phyloP scores from a whole-genome alignment of 2,329 filamentous ascomycete species.

The Colletotrichum sp. region DNA sequence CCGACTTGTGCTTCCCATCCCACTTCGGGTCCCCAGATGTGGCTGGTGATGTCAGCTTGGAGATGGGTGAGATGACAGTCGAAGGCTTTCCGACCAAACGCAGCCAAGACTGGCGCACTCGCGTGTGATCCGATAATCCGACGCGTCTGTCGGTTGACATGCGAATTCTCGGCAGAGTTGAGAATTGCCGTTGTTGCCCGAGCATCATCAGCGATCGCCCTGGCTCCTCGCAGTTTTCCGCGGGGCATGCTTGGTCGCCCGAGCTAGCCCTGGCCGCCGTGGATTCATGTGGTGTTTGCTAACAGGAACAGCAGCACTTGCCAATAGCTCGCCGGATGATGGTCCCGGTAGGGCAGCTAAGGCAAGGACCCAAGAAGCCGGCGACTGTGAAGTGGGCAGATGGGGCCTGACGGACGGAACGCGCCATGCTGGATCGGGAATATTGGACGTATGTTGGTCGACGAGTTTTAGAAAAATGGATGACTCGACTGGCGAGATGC shows the following conservation, averaged over 20 bases:
- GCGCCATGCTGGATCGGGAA: background rate
- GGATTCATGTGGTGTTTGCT: background rate
- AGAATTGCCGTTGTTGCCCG: constrained; percentile 8
- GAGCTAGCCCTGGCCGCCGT: background rate
- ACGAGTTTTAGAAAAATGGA: background rate
- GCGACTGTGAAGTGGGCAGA: background rate
- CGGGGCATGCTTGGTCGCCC: background rate
- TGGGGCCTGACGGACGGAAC: background rate
- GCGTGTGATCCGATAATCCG: background rate
- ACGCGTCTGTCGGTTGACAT: background rate
- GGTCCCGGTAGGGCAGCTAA: background rate
- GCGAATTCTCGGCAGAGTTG: background rate
- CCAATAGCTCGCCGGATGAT: background rate
- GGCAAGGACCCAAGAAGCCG: background rate
- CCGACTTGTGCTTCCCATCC: background rate
- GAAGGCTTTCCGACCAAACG: background rate
- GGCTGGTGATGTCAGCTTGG: background rate
- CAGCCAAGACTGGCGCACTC: background rate
- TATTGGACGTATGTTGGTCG: background rate
- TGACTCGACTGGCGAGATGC: background rate
- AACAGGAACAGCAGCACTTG: background rate
- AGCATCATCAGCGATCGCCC: background rate
- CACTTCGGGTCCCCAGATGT: background rate
- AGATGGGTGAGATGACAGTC: background rate
- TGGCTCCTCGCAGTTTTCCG: background rate